Evolutionary conservation across 164 flowering plant genomes (phyloP).

Genomic region (Cinnamomum micranthum): DNA sequence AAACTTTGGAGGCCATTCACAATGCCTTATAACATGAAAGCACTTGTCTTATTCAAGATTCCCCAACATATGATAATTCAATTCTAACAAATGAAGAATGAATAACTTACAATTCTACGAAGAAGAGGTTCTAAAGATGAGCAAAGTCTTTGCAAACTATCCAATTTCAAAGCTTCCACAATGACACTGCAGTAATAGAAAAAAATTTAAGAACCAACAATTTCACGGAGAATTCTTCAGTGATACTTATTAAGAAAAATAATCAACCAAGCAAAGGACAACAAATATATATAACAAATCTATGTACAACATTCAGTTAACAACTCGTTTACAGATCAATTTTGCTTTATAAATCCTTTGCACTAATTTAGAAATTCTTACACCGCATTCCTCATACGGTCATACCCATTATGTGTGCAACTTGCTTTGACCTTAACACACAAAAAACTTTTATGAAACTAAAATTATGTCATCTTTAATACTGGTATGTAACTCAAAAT

Average conservation of each 20-base stretch:
- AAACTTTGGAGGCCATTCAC: neutral
- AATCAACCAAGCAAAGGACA: neutral
- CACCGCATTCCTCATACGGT: too few relatives aligned
- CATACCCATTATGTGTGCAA: neutral
- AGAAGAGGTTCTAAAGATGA: slow-evolving; percentile 59
- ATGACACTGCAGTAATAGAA: slow-evolving; percentile 37
- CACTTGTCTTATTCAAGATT: neutral
- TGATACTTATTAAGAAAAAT: neutral
- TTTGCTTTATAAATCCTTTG: too few relatives aligned
- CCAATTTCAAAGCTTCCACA: slow-evolving; percentile 57
- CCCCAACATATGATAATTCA: neutral
- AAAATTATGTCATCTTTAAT: too few relatives aligned
- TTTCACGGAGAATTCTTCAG: neutral
- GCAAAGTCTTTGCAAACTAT: slow-evolving; percentile 52
- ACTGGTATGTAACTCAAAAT: too few relatives aligned
- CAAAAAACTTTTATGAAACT: too few relatives aligned
- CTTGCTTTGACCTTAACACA: neutral
- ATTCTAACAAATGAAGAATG: neutral
- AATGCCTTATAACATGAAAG: neutral
- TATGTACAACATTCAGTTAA: neutral
- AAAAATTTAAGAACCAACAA: neutral
- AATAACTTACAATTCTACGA: slow-evolving; percentile 50
- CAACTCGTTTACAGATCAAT: neutral
- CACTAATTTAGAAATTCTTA: neutral
- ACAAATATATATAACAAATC: neutral